A percentile compares a stretch with the other conserved stretches of the same genome.
phyloP scores from a whole-genome alignment of 2,329 filamentous ascomycete genomes.

The Nannizzia gypsea region DNA sequence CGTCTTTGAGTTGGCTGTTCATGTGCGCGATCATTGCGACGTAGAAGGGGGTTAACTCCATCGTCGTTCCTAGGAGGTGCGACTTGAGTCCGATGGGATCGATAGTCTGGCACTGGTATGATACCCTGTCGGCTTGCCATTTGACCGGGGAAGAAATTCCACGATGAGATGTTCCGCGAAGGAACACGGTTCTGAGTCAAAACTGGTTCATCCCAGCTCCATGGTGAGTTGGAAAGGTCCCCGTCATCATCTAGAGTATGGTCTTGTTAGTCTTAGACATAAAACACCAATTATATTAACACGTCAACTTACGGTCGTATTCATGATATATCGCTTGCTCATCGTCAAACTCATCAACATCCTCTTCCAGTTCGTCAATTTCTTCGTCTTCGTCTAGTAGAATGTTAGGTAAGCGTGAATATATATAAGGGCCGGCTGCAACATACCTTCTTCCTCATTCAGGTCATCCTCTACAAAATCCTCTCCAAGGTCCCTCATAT shows the following conservation, averaged over 20 bases:
- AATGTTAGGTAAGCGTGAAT: conserved; percentile 18
- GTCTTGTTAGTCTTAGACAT: background rate
- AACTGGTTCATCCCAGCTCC: conserved; percentile 46
- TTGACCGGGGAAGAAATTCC: conserved; percentile 50
- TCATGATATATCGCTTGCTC: conserved; percentile 32
- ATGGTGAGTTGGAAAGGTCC: conserved; percentile 27
- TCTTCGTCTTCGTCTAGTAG: conserved; percentile 48
- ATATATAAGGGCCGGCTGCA: background rate
- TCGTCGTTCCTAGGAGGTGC: conserved; percentile 57
- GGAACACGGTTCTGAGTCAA: conserved; percentile 43
- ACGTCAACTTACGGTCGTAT: conserved; percentile 24
- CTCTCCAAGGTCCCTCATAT: conserved; percentile 38
- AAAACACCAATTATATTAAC: conserved; percentile 19
- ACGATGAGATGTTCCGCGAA: conserved; percentile 46
- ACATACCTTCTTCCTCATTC: conserved; percentile 44
- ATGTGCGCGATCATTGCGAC: conserved; percentile 41
- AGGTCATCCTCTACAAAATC: conserved; percentile 41
- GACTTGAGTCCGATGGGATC: conserved; percentile 33
- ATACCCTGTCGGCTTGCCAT: conserved; percentile 41
- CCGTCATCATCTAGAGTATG: conserved; percentile 22
- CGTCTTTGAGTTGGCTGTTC: conserved; percentile 27
- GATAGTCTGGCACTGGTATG: conserved; percentile 32
- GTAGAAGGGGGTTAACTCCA: conserved; percentile 74
- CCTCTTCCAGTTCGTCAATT: conserved; percentile 22
- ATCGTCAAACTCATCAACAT: conserved; percentile 36